These are phyloP conservation scores for Suillus lakei DNA, from an alignment of 768 basidiomycete genomes.

Conservation along the genomic window DNA sequence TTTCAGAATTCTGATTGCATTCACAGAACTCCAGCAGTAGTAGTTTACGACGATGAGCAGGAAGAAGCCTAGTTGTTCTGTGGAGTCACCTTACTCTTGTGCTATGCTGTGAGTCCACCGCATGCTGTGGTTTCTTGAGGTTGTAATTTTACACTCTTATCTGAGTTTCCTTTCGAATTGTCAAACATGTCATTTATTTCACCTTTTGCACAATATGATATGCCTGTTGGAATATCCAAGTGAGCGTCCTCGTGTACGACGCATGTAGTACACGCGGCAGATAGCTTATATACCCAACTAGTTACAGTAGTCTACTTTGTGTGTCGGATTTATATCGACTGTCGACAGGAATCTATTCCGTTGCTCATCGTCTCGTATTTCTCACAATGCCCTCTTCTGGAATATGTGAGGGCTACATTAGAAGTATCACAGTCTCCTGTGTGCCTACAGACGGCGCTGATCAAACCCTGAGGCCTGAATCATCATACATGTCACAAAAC, in stretches of 20 bases:
- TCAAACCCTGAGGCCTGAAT: constrained; percentile 4
- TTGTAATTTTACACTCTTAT: constrained; percentile 9
- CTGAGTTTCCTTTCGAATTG: not conserved
- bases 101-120: not conserved
- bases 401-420: not conserved
- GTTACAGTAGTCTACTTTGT: too few relatives aligned
- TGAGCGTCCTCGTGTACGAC: too few relatives aligned
- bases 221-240: too few relatives aligned
- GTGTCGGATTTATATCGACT: too few relatives aligned
- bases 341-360: too few relatives aligned
- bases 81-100: not conserved
- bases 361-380: too few relatives aligned
- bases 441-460: not conserved
- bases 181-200: not conserved
- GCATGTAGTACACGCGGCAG: too few relatives aligned
- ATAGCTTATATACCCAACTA: too few relatives aligned
- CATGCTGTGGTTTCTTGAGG: not conserved
- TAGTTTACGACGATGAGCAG: constrained; percentile 34
- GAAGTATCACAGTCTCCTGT: constrained; percentile 2
- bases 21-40: constrained; percentile 31
- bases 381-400: not conserved
- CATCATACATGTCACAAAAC: constrained; percentile 1
- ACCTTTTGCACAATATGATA: not conserved
- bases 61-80: constrained; percentile 6
- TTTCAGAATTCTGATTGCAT: not conserved